Percentiles rank a stretch among this genome's conserved stretches.
These are phyloP conservation scores for Fibroporia radiculosa DNA, from an alignment of 768 basidiomycete genomes.

Conservation along the genomic window DNA sequence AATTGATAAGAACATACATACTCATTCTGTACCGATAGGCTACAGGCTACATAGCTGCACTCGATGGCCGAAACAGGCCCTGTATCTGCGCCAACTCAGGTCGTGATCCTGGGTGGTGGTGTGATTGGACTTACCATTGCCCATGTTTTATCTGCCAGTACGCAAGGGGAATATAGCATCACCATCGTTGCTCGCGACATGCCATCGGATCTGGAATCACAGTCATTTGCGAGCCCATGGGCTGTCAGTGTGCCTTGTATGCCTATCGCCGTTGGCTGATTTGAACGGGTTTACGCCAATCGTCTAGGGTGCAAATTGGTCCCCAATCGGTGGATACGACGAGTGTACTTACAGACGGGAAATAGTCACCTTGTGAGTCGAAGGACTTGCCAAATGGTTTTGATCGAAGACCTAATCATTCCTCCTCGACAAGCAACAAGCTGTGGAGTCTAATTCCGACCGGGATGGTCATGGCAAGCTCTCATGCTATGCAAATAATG, in stretches of 20 bases:
- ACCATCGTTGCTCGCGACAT: conserved; percentile 31
- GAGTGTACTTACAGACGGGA: conserved; percentile 31
- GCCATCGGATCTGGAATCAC: conserved; percentile 32
- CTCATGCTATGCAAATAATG: background rate
- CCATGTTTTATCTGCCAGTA: conserved; percentile 23
- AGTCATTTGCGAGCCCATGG: conserved; percentile 44
- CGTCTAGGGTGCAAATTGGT: conserved; percentile 41
- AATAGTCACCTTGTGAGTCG: conserved; percentile 32
- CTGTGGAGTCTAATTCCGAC: conserved; percentile 41
- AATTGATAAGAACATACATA: too few species aligned
- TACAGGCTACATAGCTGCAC: too few species aligned
- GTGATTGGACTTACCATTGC: conserved; percentile 39
- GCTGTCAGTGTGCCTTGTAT: conserved; percentile 24
- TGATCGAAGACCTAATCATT: background rate
- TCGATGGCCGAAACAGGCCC: too few species aligned
- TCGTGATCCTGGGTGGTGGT: conserved; percentile 35
- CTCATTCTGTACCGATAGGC: too few species aligned
- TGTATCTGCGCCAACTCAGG: too few species aligned
- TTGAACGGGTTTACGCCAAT: background rate
- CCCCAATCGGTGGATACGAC: conserved; percentile 29
- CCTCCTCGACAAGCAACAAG: conserved; percentile 27
- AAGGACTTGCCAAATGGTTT: background rate
- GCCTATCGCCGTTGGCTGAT: background rate
- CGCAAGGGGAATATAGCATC: conserved; percentile 21
- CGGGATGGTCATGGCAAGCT: conserved; percentile 32